A percentile compares a stretch with the other conserved stretches of the same genome.
Conservation (phyloP, 164 flowering plant genomes). For the Nymphaea thermarum region DNA sequence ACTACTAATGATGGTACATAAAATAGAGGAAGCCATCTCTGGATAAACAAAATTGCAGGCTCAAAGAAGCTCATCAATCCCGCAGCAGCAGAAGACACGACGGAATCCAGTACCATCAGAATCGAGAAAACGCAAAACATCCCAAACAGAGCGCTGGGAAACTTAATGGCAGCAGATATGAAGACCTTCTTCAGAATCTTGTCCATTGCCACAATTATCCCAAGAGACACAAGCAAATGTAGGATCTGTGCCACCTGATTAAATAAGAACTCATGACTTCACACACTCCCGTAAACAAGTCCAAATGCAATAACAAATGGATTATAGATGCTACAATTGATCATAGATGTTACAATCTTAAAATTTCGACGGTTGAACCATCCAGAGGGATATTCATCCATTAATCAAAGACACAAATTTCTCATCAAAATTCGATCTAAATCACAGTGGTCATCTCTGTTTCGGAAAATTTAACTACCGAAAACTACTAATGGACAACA, state of each 20-base stretch:
- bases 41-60: slow-evolving; percentile 81
- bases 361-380: background rate
- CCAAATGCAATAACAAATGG: too few relatives aligned
- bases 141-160: slow-evolving; percentile 91
- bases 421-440: background rate
- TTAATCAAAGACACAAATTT: background rate
- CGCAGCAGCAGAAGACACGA: slow-evolving; percentile 53
- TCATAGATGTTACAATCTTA: background rate
- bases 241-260: slow-evolving; percentile 39
- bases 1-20: slow-evolving; percentile 93
- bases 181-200: slow-evolving; percentile 66
- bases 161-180: slow-evolving; percentile 72
- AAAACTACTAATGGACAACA: background rate
- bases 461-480: background rate
- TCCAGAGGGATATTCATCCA: background rate
- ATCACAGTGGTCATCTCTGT: background rate
- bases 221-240: slow-evolving; percentile 76
- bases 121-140: slow-evolving; percentile 87
- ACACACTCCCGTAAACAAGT: too few relatives aligned
- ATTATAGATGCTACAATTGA: background rate
- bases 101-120: slow-evolving; percentile 48
- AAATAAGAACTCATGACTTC: background rate
- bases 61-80: slow-evolving; percentile 66
- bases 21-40: slow-evolving; percentile 94
- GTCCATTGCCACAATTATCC: slow-evolving; percentile 78